Evolutionary conservation across 2,329 filamentous ascomycete species (phyloP).

Genomic region (Ustulina deusta): DNA sequence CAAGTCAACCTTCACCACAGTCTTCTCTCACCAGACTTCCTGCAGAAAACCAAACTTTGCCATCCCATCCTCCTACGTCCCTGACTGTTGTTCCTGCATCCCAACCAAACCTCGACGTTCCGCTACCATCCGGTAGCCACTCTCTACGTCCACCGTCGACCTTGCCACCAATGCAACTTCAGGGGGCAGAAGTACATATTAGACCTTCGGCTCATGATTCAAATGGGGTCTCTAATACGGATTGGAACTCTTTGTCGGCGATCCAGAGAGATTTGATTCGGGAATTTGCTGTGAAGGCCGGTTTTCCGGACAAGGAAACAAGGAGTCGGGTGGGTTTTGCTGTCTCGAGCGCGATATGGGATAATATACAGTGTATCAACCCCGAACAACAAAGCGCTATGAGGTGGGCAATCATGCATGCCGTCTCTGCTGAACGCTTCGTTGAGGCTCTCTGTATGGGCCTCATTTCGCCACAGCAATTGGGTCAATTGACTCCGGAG

Average conservation of each 20-base stretch:
- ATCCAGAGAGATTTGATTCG: conserved; percentile 43
- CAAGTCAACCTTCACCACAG: not conserved
- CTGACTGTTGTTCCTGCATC: not conserved
- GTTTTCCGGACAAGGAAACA: conserved; percentile 20
- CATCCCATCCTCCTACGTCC: not conserved
- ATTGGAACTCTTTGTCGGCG: conserved; percentile 33
- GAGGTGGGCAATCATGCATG: conserved; percentile 41
- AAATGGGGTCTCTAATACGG: not conserved
- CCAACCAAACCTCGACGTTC: not conserved
- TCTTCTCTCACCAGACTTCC: not conserved
- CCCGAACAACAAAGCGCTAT: conserved; percentile 26
- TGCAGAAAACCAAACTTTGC: not conserved
- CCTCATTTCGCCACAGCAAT: conserved; percentile 35
- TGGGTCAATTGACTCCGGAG: conserved; percentile 38
- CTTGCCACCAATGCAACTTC: conserved; percentile 28
- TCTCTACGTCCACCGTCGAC: conserved; percentile 4
- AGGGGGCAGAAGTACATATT: conserved; percentile 36
- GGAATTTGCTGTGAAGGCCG: conserved; percentile 29
- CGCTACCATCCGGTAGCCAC: conserved; percentile 1
- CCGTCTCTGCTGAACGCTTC: conserved; percentile 41
- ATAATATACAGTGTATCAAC: conserved; percentile 12
- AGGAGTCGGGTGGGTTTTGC: conserved; percentile 29
- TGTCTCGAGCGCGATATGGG: conserved; percentile 39
- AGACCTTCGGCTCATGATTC: conserved; percentile 12
- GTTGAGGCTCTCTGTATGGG: conserved; percentile 42